Percentiles rank a stretch among this genome's conserved stretches.
Evolutionary conservation across 1,139 yeast genomes (phyloP).

Genomic region (Yamadazyma sp.): DNA sequence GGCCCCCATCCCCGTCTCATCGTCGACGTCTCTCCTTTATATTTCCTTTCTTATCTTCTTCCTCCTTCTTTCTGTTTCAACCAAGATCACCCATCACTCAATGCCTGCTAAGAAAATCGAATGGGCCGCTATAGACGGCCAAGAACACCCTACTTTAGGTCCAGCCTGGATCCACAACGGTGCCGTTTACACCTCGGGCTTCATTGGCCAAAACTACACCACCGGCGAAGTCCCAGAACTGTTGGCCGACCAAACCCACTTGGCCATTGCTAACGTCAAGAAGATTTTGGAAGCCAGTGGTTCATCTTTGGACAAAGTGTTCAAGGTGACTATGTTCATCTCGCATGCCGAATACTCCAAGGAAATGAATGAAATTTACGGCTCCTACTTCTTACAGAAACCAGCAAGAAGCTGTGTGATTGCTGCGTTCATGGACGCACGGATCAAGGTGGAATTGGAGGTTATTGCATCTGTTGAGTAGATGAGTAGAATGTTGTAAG

Average conservation of each 20-base stretch:
- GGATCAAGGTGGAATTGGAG: conserved; percentile 36
- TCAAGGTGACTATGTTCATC: conserved; percentile 55
- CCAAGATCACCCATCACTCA: no score
- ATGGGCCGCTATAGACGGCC: conserved; percentile 41
- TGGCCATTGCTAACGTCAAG: conserved; percentile 45
- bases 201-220: conserved; percentile 30
- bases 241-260: conserved; percentile 45
- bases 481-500: background rate
- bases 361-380: conserved; percentile 48
- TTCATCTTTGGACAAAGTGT: conserved; percentile 46
- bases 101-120: conserved; percentile 22
- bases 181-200: conserved; percentile 50
- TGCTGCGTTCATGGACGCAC: conserved; percentile 36
- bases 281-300: conserved; percentile 48
- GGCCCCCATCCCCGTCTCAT: no score
- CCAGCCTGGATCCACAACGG: conserved; percentile 54
- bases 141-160: conserved; percentile 35
- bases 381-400: conserved; percentile 43
- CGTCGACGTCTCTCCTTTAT: no score
- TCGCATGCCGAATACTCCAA: conserved; percentile 45
- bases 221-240: conserved; percentile 41
- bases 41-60: no score
- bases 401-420: conserved; percentile 61
- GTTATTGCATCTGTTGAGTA: conserved; percentile 33
- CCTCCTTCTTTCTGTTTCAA: no score